A percentile compares a stretch with the other conserved stretches of the same genome.
Evolutionary conservation across 495 filamentous ascomycete genomes (phyloP).

Genomic region (Tuber calosporum): DNA sequence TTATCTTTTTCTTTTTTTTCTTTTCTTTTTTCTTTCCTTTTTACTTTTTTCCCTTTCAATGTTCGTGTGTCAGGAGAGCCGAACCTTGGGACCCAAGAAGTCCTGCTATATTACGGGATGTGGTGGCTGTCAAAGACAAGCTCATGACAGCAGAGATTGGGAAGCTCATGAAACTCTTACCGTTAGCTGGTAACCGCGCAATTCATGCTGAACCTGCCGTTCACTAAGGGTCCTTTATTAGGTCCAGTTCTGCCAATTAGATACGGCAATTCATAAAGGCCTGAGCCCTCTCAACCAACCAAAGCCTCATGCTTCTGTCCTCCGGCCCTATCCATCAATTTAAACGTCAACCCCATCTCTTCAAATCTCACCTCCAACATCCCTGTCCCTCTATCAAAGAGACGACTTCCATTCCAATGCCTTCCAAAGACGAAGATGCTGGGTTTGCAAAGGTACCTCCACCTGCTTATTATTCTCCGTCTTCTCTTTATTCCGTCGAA

Average conservation of each 20-base stretch:
- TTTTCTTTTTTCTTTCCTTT: background rate
- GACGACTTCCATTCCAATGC: constrained; percentile 12
- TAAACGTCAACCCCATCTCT: background rate
- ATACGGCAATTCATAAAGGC: background rate
- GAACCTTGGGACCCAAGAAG: background rate
- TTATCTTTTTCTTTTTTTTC: background rate
- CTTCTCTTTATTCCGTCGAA: background rate
- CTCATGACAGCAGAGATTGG: background rate
- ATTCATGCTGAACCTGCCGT: background rate
- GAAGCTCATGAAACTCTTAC: background rate
- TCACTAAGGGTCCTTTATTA: background rate
- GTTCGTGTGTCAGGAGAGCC: background rate
- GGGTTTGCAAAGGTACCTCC: constrained; percentile 29
- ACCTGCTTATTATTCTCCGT: background rate
- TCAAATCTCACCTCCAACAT: background rate
- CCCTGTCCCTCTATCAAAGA: background rate
- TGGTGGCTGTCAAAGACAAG: background rate
- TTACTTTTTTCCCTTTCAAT: background rate
- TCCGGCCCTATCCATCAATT: background rate
- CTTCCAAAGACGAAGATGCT: constrained; percentile 30
- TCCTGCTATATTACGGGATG: background rate
- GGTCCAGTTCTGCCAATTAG: background rate
- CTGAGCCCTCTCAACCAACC: background rate
- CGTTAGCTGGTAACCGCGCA: background rate
- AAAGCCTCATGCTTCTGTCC: background rate